Evolutionary conservation across 2,329 filamentous ascomycete genomes (phyloP).

Genomic region (Sphaerostilbella broomeana): DNA sequence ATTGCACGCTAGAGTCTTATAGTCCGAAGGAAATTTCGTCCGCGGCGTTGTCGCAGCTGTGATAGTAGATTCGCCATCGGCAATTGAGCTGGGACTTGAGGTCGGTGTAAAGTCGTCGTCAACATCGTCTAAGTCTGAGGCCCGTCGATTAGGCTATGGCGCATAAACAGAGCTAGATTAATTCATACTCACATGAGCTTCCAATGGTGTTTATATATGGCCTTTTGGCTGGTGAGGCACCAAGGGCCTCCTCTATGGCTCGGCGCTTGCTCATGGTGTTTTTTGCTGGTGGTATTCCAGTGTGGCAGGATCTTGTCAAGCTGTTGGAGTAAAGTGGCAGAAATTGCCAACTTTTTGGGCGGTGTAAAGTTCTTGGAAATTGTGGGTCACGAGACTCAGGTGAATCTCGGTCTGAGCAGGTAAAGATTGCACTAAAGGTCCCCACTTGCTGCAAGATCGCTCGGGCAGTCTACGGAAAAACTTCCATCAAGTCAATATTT

Average conservation of each 20-base stretch:
- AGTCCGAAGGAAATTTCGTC: slow-evolving; percentile 57
- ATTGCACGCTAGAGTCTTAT: slow-evolving; percentile 72
- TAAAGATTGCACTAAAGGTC: slow-evolving; percentile 6
- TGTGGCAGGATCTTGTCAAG: slow-evolving; percentile 6
- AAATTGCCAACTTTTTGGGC: slow-evolving; percentile 26
- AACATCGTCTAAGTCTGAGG: slow-evolving; percentile 24
- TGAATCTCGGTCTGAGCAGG: slow-evolving; percentile 11
- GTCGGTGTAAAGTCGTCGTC: slow-evolving; percentile 29
- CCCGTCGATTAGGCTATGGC: no score
- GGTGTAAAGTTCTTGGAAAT: slow-evolving; percentile 20
- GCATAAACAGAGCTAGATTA: no score
- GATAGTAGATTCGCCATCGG: slow-evolving; percentile 26
- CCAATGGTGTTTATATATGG: slow-evolving; percentile 16
- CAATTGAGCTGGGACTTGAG: slow-evolving; percentile 28
- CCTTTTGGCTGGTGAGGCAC: slow-evolving; percentile 24
- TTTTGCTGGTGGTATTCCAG: neutral
- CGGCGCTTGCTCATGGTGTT: slow-evolving; percentile 28
- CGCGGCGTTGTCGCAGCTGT: slow-evolving; percentile 36
- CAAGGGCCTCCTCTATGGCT: slow-evolving; percentile 20
- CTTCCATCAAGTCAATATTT: slow-evolving; percentile 25
- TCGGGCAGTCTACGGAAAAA: slow-evolving; percentile 29
- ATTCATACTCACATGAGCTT: slow-evolving; percentile 21
- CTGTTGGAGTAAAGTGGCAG: slow-evolving; percentile 22
- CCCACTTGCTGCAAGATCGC: neutral
- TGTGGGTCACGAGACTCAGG: slow-evolving; percentile 10